These are phyloP conservation scores for Peronospora belbahrii DNA, from an alignment of 352 stramenopile genomes.

Conservation along the genomic window DNA sequence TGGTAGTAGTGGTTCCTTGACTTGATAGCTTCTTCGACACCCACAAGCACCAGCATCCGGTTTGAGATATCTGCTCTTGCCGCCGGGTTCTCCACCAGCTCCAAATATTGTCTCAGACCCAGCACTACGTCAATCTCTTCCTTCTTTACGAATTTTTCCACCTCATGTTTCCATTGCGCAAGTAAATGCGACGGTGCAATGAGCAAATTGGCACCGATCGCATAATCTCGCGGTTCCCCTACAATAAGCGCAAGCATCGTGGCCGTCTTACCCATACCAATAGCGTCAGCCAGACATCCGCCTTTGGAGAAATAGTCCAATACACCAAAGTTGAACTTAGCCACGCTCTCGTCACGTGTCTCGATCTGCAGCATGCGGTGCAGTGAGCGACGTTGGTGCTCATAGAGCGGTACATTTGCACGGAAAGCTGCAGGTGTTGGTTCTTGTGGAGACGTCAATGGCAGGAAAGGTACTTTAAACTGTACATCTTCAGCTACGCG, in stretches of 20 bases:
- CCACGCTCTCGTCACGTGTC: conserved; percentile 46
- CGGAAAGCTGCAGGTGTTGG: conserved; percentile 53
- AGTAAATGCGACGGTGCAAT: conserved; percentile 75
- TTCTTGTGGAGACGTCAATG: conserved; percentile 55
- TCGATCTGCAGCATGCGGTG: conserved; percentile 84
- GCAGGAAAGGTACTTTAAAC: conserved; percentile 81
- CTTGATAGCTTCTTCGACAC: conserved; percentile 66
- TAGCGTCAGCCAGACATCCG: conserved; percentile 66
- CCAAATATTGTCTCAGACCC: conserved; percentile 47
- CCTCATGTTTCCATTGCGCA: conserved; percentile 72
- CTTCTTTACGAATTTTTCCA: conserved; percentile 61
- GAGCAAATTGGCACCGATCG: conserved; percentile 50
- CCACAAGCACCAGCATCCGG: conserved; percentile 71
- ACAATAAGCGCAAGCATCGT: conserved; percentile 73
- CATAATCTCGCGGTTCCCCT: conserved; percentile 46
- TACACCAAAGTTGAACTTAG: conserved; percentile 68
- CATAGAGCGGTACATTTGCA: conserved; percentile 45
- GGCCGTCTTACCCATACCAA: conserved; percentile 81
- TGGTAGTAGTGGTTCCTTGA: conserved; percentile 54
- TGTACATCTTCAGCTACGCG: conserved; percentile 51
- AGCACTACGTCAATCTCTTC: conserved; percentile 71
- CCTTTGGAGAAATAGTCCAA: conserved; percentile 65
- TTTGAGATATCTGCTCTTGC: conserved; percentile 43
- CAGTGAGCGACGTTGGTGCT: conserved; percentile 76
- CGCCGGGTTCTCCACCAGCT: conserved; percentile 27